These are phyloP conservation scores for Mycoemilia scoparia DNA, from an alignment of 192 early-diverging fungal species.

Conservation along the genomic window DNA sequence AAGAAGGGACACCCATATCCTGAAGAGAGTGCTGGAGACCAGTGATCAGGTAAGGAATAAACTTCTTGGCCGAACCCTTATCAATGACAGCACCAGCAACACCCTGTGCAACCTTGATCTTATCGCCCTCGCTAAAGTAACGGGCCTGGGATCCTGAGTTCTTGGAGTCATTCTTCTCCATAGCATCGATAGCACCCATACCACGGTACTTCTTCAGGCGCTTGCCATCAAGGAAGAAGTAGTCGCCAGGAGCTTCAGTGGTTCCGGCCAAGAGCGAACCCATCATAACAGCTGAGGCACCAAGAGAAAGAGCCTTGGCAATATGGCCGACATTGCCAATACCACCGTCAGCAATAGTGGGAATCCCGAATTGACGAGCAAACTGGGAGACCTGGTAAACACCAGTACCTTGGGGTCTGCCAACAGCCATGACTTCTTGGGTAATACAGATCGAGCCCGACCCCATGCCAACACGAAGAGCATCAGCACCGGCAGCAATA, in stretches of 20 bases:
- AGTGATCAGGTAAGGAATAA: constrained; percentile 74
- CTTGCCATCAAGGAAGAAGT: constrained; percentile 96
- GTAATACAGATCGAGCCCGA: constrained; percentile 96
- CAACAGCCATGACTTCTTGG: constrained; percentile 97
- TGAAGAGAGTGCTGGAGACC: constrained; percentile 95
- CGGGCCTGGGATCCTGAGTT: constrained; percentile 71
- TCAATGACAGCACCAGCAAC: constrained; percentile 94
- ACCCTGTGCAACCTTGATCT: constrained; percentile 97
- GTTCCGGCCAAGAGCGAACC: constrained; percentile 90
- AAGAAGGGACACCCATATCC: constrained; percentile 72
- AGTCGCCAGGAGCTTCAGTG: constrained; percentile 88
- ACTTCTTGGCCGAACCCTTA: constrained; percentile 90
- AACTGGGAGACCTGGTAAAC: constrained; percentile 93
- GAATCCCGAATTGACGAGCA: constrained; percentile 81
- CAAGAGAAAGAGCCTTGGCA: constrained; percentile 85
- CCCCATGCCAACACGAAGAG: constrained; percentile 91
- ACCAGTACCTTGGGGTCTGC: constrained; percentile 92
- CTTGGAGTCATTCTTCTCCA: constrained; percentile 42
- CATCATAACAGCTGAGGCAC: constrained; percentile 98
- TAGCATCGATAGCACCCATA: constrained; percentile 96
- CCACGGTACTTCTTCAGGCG: constrained; percentile 97
- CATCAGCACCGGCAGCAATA: constrained; percentile 89
- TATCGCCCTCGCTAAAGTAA: constrained; percentile 94
- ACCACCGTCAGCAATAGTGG: constrained; percentile 93
- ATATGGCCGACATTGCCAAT: constrained; percentile 95